Evolutionary conservation across 1,284 basidiomycete species (phyloP).

Genomic region (Ceratorhiza oryzae-sativae): DNA sequence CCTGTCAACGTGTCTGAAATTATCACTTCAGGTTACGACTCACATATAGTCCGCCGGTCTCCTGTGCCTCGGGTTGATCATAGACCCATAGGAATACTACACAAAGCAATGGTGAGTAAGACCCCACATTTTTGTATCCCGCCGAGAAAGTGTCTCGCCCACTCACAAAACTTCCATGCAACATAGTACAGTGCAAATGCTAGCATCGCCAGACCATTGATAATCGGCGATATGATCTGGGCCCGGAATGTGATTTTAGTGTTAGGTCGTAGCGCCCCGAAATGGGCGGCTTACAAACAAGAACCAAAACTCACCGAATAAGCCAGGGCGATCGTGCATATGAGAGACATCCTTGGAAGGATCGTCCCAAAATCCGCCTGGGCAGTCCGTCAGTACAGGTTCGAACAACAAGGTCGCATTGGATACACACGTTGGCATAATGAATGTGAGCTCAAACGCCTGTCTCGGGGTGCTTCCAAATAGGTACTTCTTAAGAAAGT

Average conservation of each 20-base stretch:
- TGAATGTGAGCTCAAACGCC: conserved; percentile 40
- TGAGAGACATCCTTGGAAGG: conserved; percentile 41
- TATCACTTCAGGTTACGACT: not conserved
- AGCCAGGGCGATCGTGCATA: conserved; percentile 42
- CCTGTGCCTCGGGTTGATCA: conserved; percentile 41
- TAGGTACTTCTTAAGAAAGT: conserved; percentile 85
- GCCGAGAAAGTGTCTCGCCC: not conserved
- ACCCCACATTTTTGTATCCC: not conserved
- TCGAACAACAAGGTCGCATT: not conserved
- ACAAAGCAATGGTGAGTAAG: not conserved
- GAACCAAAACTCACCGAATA: conserved; percentile 33
- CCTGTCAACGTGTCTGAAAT: not conserved
- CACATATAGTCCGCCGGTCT: conserved; percentile 42
- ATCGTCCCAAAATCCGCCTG: conserved; percentile 41
- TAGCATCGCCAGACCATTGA: conserved; percentile 41
- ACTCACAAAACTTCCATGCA: conserved; percentile 31
- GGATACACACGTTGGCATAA: conserved; percentile 38
- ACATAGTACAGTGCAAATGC: conserved; percentile 38
- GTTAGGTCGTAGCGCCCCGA: not conserved
- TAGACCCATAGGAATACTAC: conserved; percentile 41
- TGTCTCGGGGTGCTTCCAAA: conserved; percentile 88
- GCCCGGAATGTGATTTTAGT: not conserved
- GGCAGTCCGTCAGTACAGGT: no score
- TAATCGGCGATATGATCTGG: conserved; percentile 40
- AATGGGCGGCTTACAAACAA: not conserved